These are phyloP conservation scores for Jackrogersella minutella DNA, from an alignment of 495 filamentous ascomycete genomes.

Conservation along the genomic window DNA sequence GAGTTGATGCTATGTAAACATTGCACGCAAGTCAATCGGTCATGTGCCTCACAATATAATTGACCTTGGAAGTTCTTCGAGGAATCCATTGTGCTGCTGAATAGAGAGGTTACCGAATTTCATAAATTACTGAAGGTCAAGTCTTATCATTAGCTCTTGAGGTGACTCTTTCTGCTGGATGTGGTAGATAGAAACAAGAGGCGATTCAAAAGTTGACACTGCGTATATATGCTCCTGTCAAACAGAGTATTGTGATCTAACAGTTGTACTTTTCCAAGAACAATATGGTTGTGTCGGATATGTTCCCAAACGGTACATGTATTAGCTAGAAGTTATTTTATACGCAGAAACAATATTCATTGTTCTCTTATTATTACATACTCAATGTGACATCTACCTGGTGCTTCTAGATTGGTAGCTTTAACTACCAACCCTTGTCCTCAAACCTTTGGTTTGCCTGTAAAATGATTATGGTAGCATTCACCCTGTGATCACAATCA, in stretches of 20 bases:
- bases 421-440: background rate
- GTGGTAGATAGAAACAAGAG: background rate
- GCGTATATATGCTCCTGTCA: background rate
- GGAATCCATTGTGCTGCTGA: background rate
- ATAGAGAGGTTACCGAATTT: too few species aligned
- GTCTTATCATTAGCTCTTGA: too few species aligned
- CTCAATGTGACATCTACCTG: too few species aligned
- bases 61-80: too few species aligned
- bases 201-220: background rate
- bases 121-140: too few species aligned
- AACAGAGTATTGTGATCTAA: background rate
- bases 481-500: background rate
- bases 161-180: background rate
- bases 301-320: background rate
- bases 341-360: background rate
- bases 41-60: constrained; percentile 5
- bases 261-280: background rate
- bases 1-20: constrained; percentile 27
- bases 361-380: too few species aligned
- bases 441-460: background rate
- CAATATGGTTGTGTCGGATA: background rate
- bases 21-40: constrained; percentile 2
- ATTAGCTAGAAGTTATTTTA: background rate
- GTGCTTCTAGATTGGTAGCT: background rate
- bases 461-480: too few species aligned